A percentile compares a stretch with the other conserved stretches of the same genome.
Conservation (phyloP, 1,284 basidiomycete species). For the Leccinum griseonigrum region DNA sequence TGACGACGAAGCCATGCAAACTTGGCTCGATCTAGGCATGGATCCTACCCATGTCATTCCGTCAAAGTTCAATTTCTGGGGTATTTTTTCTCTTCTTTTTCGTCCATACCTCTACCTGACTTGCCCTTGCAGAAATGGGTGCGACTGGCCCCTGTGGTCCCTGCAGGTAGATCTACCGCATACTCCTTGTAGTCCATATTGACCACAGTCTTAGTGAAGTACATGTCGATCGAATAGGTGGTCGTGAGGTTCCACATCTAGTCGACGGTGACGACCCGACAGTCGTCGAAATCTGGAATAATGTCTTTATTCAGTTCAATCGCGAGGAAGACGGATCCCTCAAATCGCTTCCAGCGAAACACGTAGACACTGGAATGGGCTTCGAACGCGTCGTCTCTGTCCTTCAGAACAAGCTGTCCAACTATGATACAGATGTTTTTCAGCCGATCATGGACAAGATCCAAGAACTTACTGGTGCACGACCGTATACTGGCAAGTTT, state of each 20-base stretch:
- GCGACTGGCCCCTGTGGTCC: slow-evolving; percentile 97
- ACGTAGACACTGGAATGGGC: slow-evolving; percentile 98
- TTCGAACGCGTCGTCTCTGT: slow-evolving; percentile 97
- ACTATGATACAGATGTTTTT: slow-evolving; percentile 98
- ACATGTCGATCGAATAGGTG: slow-evolving; percentile 95
- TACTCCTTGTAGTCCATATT: background rate
- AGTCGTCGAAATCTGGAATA: slow-evolving; percentile 99
- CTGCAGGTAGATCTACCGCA: slow-evolving; percentile 61
- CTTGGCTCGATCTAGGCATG: slow-evolving; percentile 88
- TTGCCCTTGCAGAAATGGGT: slow-evolving; percentile 80
- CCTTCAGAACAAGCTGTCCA: slow-evolving; percentile 88
- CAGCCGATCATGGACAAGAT: slow-evolving; percentile 86
- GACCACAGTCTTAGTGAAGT: slow-evolving; percentile 65
- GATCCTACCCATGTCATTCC: slow-evolving; percentile 89
- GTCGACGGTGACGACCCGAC: slow-evolving; percentile 96
- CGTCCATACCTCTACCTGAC: slow-evolving; percentile 13
- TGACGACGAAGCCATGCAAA: slow-evolving; percentile 84
- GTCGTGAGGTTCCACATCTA: slow-evolving; percentile 86
- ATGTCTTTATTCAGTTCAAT: slow-evolving; percentile 99
- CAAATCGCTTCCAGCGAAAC: slow-evolving; percentile 83
- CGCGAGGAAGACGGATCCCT: slow-evolving; percentile 88
- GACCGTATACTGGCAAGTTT: slow-evolving; percentile 87
- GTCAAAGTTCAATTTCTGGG: slow-evolving; percentile 99
- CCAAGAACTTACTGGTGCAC: slow-evolving; percentile 85
- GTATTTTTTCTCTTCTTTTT: slow-evolving; percentile 85